phyloP scores from a whole-genome alignment of 2,329 filamentous ascomycete genomes.

The Ceratocystis eucalypticola region DNA sequence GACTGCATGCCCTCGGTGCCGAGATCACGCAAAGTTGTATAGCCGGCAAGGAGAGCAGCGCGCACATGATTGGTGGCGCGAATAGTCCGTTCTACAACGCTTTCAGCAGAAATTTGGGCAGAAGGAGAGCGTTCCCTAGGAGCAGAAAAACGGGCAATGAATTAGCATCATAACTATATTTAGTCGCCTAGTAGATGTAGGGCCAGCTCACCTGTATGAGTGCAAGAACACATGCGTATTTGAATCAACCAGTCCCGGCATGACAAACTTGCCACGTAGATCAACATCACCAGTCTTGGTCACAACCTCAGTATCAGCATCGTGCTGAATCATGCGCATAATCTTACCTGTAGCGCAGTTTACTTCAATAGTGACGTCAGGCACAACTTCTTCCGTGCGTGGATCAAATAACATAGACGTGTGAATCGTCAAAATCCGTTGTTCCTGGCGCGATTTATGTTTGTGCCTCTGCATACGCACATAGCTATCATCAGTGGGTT shows the following conservation, averaged over 20 bases:
- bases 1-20: conserved; percentile 39
- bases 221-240: conserved; percentile 46
- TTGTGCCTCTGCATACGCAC: conserved; percentile 5
- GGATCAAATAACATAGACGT: conserved; percentile 37
- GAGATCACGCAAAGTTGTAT: conserved; percentile 45
- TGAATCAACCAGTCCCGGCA: conserved; percentile 41
- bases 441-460: conserved; percentile 6
- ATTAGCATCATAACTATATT: not conserved
- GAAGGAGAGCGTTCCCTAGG: conserved; percentile 29
- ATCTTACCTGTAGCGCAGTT: conserved; percentile 31
- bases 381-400: conserved; percentile 29
- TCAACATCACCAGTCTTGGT: conserved; percentile 33
- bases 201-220: conserved; percentile 29
- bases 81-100: conserved; percentile 41
- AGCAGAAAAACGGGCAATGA: not conserved
- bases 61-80: conserved; percentile 41
- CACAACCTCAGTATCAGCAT: conserved; percentile 22
- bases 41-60: conserved; percentile 41
- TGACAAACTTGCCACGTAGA: conserved; percentile 37
- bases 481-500: conserved; percentile 11
- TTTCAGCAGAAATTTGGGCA: conserved; percentile 44
- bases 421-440: conserved; percentile 28
- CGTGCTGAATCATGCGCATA: conserved; percentile 25
- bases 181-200: not conserved
- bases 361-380: conserved; percentile 32